Percentiles rank a stretch among this genome's conserved stretches.
phyloP scores from a whole-genome alignment of 352 stramenopile species.

The Pythium sp. region DNA sequence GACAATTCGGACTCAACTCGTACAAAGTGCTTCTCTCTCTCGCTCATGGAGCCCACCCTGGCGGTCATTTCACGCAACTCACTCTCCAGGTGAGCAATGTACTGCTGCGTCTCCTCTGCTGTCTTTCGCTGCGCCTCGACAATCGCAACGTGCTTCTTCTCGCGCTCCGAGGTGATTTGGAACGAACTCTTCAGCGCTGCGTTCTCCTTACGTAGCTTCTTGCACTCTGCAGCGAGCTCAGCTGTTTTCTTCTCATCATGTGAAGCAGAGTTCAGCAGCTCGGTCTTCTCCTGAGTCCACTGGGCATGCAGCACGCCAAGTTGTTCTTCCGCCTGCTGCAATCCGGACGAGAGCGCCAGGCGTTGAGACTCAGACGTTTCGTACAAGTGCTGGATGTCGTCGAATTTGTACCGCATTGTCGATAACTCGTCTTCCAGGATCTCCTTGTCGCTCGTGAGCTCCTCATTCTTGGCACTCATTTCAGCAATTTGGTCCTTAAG shows the following conservation, averaged over 20 bases:
- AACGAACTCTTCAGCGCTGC: constrained; percentile 32
- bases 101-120: constrained; percentile 24
- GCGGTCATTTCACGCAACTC: constrained; percentile 32
- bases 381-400: constrained; percentile 45
- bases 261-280: constrained; percentile 29
- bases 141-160: constrained; percentile 27
- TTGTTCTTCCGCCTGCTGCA: constrained; percentile 54
- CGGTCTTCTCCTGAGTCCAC: constrained; percentile 61
- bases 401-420: constrained; percentile 35
- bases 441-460: constrained; percentile 9
- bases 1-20: constrained; percentile 35
- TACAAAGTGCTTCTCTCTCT: constrained; percentile 40
- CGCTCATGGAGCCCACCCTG: constrained; percentile 23
- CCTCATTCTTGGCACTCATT: neutral
- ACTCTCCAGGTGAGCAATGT: constrained; percentile 31
- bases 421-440: constrained; percentile 19
- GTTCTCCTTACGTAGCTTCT: constrained; percentile 42
- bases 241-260: constrained; percentile 35
- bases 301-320: constrained; percentile 48
- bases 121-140: constrained; percentile 27
- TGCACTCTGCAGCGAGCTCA: constrained; percentile 31
- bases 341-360: constrained; percentile 33
- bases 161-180: constrained; percentile 25
- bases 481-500: constrained; percentile 11
- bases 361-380: constrained; percentile 41